phyloP scores from a whole-genome alignment of 352 stramenopile species.

The Phytopythium vexans region DNA sequence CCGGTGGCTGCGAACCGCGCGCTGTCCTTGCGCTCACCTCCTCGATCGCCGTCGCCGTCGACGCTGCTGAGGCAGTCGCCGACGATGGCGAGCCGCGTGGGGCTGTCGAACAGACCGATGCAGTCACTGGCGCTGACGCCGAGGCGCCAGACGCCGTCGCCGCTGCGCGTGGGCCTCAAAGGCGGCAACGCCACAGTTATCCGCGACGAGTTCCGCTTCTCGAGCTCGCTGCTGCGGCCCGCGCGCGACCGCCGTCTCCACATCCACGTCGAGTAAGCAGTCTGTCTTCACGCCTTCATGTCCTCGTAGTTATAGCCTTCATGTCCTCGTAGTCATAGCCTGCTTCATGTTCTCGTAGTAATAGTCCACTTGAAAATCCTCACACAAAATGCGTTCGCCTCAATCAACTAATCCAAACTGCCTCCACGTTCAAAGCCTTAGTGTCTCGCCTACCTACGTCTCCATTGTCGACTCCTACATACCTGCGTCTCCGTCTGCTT shows the following conservation, averaged over 20 bases:
- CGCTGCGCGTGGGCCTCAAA: neutral
- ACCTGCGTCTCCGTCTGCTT: too few relatives aligned
- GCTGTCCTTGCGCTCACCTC: slow-evolving; percentile 5
- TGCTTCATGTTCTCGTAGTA: too few relatives aligned
- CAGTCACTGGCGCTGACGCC: slow-evolving; percentile 6
- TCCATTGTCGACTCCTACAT: too few relatives aligned
- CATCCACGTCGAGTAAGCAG: slow-evolving; percentile 2
- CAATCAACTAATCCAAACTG: too few relatives aligned
- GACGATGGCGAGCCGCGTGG: slow-evolving; percentile 12
- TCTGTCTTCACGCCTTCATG: too few relatives aligned
- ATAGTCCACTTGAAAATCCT: too few relatives aligned
- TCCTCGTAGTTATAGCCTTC: too few relatives aligned
- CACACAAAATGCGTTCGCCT: too few relatives aligned
- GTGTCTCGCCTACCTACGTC: too few relatives aligned
- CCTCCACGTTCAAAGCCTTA: too few relatives aligned
- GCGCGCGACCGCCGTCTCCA: neutral
- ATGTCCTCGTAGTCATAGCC: too few relatives aligned
- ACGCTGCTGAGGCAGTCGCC: slow-evolving; percentile 11
- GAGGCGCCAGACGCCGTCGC: neutral
- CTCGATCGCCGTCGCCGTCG: neutral
- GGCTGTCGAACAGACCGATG: slow-evolving; percentile 14
- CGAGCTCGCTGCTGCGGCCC: slow-evolving; percentile 16
- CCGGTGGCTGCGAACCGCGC: slow-evolving; percentile 7
- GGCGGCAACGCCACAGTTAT: slow-evolving; percentile 1
- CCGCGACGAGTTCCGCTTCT: slow-evolving; percentile 13